Base-by-base conservation (phyloP, 148 eudicot genomes). In the Rhododendron griersonianum region DNA sequence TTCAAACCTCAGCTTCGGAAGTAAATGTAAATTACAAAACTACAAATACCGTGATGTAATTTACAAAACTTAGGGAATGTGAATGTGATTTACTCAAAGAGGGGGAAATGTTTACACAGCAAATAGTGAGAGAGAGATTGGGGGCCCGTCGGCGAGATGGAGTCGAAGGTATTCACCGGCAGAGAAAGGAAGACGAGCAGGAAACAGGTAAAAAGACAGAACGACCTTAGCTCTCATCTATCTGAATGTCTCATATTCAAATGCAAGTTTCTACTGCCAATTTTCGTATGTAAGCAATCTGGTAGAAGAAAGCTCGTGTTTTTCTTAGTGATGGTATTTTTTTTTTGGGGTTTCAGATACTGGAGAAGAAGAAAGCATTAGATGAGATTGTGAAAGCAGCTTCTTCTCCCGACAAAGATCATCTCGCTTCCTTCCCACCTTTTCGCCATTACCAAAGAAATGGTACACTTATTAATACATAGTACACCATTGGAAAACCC, bases 291-390 rank as follows among this genome's bases (percentile, higher is more conserved):
- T 5, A 53, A 47, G 23, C 13, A 65, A 82, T 37, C 5, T 51
- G 67, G 30, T 30, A 59, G 48, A 28, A 25, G 35, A 47, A 79
- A 44, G 19, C 28, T 75, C 2, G 45, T 19, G 23, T 57, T 37
- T 33, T 78, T 79, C 25, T 37, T 7, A 11, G 13, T 67, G 5
- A 4, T 78, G 18, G 6, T 30, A 30, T 0, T 30, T 55, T 59
- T 15, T 51, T 55, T 55, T 55, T 55, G 1, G 63, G 69, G 30
- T 67, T 84, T 86, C 92, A 96, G 98, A 89, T 91, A 30, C 84
- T 95, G 81, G 94, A 91, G 80, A 94, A 89, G 91, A 96, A 94
- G 92, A 94, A 91, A 87, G 83, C 87, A 33, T 80, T 87, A 19
- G 89, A 89, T 75, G 93, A 77, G 82, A 82, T 91, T 14, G 86